Base-by-base conservation (phyloP, 2,329 filamentous ascomycete genomes). In the Clarireedia monteithiana region DNA sequence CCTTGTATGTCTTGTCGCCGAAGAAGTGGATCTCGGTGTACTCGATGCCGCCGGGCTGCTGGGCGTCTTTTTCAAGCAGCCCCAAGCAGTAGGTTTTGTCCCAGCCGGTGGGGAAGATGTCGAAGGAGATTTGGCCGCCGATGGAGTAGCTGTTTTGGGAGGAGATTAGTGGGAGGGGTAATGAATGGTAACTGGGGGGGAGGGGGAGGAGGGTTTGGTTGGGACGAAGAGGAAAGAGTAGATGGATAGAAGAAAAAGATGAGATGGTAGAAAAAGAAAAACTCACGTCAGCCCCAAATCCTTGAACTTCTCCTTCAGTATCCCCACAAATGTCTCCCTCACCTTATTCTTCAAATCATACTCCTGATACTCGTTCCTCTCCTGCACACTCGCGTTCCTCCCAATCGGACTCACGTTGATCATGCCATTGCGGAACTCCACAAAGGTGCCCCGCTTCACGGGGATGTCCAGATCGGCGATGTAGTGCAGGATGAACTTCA, bases 11-110 rank as follows among this genome's bases (percentile, higher is more conserved):
- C 85, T 97, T 99, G 80, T 99, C 94, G 63, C 94, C 94, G 68
- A 97, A 99, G 81, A 97, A 97, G 78, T 97, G 94, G 65, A 97
- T 87, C 46, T 82, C 92, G 64, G 83, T 89, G 78, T 92, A 97
- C 24, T 84, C 75, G 61, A 95, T 77, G 60, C 86, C 85, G 67
- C 82, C 85, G 42, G 80, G 77, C 70, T 80, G 78, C 74, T 80
- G 75, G 61, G 86, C 85, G 72, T 96, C 91, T 61, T 80, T 80
- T 75, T 94, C 89, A 60, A 97, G 77, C 73, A 96, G 91, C 66
- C 82, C 78, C 64, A 97, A 79, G 76, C 91, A 96, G 80, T 96
- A 99, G 9, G 89, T 96, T 84, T 97, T 99, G 77, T 99, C 94
- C 94, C 94, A 99, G 68, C 94, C 94, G 2, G 78, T 82, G 62